Percentiles rank a stretch among this genome's conserved stretches.
These are phyloP conservation scores for Hypholoma sublateritium DNA, from an alignment of 768 basidiomycete species.

Conservation along the genomic window DNA sequence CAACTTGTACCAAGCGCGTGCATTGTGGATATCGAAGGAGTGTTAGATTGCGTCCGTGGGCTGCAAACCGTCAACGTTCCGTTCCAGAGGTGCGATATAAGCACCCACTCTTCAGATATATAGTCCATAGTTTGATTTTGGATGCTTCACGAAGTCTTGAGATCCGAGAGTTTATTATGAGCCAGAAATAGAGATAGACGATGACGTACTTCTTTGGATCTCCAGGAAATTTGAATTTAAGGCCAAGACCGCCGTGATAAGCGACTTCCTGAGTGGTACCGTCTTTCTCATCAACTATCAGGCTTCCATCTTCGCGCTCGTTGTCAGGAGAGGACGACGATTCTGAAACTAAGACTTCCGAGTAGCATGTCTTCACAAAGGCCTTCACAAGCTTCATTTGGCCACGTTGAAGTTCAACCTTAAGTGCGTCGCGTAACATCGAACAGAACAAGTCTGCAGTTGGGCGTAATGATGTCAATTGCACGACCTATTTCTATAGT, in stretches of 20 bases:
- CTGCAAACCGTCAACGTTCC: constrained; percentile 37
- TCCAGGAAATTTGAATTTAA: constrained; percentile 88
- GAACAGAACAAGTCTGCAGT: constrained; percentile 94
- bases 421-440: constrained; percentile 84
- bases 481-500: constrained; percentile 62
- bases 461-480: constrained; percentile 89
- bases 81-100: not conserved
- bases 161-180: constrained; percentile 6
- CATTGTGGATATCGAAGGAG: constrained; percentile 94
- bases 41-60: constrained; percentile 93
- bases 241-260: constrained; percentile 78
- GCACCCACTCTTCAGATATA: constrained; percentile 73
- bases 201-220: constrained; percentile 81
- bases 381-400: constrained; percentile 92
- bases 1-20: constrained; percentile 96
- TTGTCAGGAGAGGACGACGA: constrained; percentile 57
- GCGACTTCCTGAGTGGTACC: constrained; percentile 44
- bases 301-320: constrained; percentile 68
- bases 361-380: constrained; percentile 92
- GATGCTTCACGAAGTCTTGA: constrained; percentile 82
- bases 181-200: not conserved
- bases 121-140: constrained; percentile 94
- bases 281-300: constrained; percentile 54
- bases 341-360: constrained; percentile 77
- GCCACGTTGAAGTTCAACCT: constrained; percentile 83